These are phyloP conservation scores for Neonectria sp. DNA, from an alignment of 2,329 filamentous ascomycete genomes.

Conservation along the genomic window DNA sequence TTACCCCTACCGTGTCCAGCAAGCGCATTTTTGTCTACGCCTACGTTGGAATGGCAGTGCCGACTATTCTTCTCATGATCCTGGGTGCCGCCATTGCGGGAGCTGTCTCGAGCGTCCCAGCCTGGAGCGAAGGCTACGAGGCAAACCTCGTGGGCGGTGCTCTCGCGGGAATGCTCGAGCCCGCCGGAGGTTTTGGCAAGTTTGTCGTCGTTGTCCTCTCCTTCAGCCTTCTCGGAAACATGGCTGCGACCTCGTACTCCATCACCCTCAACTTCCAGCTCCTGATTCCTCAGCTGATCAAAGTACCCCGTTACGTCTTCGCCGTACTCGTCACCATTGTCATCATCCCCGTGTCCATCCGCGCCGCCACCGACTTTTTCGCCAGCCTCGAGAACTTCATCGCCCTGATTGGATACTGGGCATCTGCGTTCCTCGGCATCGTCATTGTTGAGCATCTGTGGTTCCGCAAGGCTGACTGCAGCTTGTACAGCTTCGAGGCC, in stretches of 20 bases:
- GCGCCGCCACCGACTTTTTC: slow-evolving; percentile 56
- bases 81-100: slow-evolving; percentile 24
- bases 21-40: slow-evolving; percentile 61
- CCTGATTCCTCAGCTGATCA: slow-evolving; percentile 49
- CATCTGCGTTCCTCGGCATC: slow-evolving; percentile 56
- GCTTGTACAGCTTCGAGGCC: slow-evolving; percentile 55
- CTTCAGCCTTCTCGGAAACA: slow-evolving; percentile 52
- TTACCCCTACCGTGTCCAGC: slow-evolving; percentile 57
- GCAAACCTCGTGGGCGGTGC: slow-evolving; percentile 18
- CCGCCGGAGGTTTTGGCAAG: slow-evolving; percentile 20
- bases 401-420: slow-evolving; percentile 61
- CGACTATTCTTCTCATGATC: slow-evolving; percentile 27
- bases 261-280: slow-evolving; percentile 57
- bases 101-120: slow-evolving; percentile 16
- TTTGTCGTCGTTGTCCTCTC: slow-evolving; percentile 53
- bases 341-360: slow-evolving; percentile 57
- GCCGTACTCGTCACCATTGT: slow-evolving; percentile 54
- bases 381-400: slow-evolving; percentile 59
- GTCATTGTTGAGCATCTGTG: slow-evolving; percentile 57
- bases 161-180: slow-evolving; percentile 23
- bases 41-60: slow-evolving; percentile 59
- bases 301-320: slow-evolving; percentile 57
- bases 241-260: slow-evolving; percentile 54
- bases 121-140: slow-evolving; percentile 17
- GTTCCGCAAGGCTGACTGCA: slow-evolving; percentile 56